phyloP scores from a whole-genome alignment of 2,329 filamentous ascomycete genomes.

The Leptographium procerum region DNA sequence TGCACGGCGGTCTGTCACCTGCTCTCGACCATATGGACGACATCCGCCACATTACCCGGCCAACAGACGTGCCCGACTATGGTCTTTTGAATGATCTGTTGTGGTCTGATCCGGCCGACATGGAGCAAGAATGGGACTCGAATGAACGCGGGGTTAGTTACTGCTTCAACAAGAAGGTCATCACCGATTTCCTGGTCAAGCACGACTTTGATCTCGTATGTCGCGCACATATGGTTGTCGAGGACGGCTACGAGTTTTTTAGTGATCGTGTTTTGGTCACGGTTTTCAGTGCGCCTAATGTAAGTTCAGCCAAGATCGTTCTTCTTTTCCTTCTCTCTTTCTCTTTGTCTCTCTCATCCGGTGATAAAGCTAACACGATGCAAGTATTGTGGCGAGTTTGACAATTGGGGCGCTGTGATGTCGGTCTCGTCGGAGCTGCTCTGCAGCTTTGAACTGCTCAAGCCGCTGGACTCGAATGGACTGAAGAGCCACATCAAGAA shows the following conservation, averaged over 20 bases:
- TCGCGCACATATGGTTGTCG: conserved; percentile 96
- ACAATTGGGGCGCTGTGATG: conserved; percentile 99
- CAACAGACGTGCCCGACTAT: conserved; percentile 95
- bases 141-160: conserved; percentile 97
- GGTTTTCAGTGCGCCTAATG: conserved; percentile 94
- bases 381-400: conserved; percentile 95
- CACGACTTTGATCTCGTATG: conserved; percentile 98
- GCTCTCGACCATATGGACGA: conserved; percentile 95
- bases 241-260: conserved; percentile 98
- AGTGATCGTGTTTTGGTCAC: conserved; percentile 90
- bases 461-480: conserved; percentile 89
- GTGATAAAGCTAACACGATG: not conserved
- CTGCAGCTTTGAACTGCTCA: conserved; percentile 93
- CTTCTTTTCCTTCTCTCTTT: not conserved
- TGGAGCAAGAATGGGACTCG: conserved; percentile 96
- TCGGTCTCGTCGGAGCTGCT: conserved; percentile 87
- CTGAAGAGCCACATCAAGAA: conserved; percentile 99
- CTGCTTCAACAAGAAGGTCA: conserved; percentile 97
- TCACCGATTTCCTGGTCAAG: conserved; percentile 84
- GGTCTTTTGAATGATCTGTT: conserved; percentile 88
- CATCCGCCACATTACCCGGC: conserved; percentile 88
- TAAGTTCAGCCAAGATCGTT: conserved; percentile 43
- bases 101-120: conserved; percentile 96
- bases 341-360: too few relatives aligned
- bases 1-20: conserved; percentile 88